Conservation (phyloP, 495 filamentous ascomycete genomes). For the Penicillium mononematosum region DNA sequence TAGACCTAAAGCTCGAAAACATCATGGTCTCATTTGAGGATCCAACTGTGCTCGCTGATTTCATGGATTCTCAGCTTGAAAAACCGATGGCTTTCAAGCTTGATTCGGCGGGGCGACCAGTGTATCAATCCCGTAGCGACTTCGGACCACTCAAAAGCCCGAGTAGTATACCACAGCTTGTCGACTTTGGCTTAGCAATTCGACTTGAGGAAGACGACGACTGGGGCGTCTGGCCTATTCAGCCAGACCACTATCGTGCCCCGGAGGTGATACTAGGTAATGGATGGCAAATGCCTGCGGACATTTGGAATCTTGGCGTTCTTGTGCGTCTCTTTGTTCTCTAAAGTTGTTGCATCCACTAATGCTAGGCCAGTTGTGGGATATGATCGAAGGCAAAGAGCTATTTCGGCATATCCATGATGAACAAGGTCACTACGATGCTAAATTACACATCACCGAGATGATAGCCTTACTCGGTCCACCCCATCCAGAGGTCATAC, state of each 20-base stretch:
- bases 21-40: slow-evolving; percentile 49
- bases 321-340: slow-evolving; percentile 37
- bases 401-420: slow-evolving; percentile 41
- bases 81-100: slow-evolving; percentile 43
- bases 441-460: slow-evolving; percentile 41
- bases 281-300: slow-evolving; percentile 40
- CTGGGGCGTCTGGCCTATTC: slow-evolving; percentile 42
- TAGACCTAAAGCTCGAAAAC: slow-evolving; percentile 51
- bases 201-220: slow-evolving; percentile 47
- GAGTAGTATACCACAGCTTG: slow-evolving; percentile 61
- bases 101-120: slow-evolving; percentile 30
- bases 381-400: slow-evolving; percentile 46
- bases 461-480: slow-evolving; percentile 48
- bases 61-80: slow-evolving; percentile 36
- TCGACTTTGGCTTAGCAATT: slow-evolving; percentile 85
- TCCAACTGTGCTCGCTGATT: slow-evolving; percentile 40
- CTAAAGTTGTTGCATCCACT: slow-evolving; percentile 25
- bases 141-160: slow-evolving; percentile 40
- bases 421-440: slow-evolving; percentile 31
- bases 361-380: slow-evolving; percentile 43
- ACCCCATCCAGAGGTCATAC: slow-evolving; percentile 43
- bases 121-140: slow-evolving; percentile 43
- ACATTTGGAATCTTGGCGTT: slow-evolving; percentile 48
- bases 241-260: slow-evolving; percentile 45
- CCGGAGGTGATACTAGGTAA: slow-evolving; percentile 46